These are phyloP conservation scores for Prunus mongolica DNA, from an alignment of 306 rosid genomes.

Conservation along the genomic window DNA sequence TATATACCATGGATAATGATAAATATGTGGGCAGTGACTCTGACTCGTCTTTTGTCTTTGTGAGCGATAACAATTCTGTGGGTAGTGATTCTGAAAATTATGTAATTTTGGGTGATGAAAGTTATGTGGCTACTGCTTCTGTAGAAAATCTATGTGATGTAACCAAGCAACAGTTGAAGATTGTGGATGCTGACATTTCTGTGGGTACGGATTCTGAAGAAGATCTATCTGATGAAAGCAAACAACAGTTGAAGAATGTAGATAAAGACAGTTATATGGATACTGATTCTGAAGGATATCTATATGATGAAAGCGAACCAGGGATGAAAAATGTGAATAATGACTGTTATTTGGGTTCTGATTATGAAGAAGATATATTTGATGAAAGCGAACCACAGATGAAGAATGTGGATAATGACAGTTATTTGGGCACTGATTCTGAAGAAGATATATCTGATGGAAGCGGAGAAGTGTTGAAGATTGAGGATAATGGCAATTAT, in stretches of 20 bases:
- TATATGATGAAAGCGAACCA: background rate
- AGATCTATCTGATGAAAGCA: background rate
- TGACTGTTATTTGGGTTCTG: background rate
- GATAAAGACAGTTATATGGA: background rate
- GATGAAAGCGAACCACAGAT: background rate
- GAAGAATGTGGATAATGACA: background rate
- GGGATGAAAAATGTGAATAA: background rate
- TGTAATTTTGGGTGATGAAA: background rate
- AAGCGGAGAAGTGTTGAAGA: background rate
- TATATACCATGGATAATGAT: background rate
- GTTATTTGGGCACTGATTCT: background rate
- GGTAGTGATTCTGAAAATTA: background rate
- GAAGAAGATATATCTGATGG: slow-evolving; percentile 1
- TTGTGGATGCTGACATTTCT: background rate
- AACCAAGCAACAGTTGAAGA: background rate
- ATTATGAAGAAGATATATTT: background rate
- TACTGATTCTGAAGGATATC: background rate
- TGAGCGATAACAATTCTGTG: background rate
- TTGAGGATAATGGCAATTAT: background rate
- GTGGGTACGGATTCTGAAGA: background rate
- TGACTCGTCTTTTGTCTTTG: background rate
- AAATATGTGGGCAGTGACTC: background rate
- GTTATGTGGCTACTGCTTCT: background rate
- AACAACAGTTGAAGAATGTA: background rate
- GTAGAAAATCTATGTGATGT: slow-evolving; percentile 1